phyloP scores from a whole-genome alignment of 148 eudicot species.

The Talinum fruticosum region DNA sequence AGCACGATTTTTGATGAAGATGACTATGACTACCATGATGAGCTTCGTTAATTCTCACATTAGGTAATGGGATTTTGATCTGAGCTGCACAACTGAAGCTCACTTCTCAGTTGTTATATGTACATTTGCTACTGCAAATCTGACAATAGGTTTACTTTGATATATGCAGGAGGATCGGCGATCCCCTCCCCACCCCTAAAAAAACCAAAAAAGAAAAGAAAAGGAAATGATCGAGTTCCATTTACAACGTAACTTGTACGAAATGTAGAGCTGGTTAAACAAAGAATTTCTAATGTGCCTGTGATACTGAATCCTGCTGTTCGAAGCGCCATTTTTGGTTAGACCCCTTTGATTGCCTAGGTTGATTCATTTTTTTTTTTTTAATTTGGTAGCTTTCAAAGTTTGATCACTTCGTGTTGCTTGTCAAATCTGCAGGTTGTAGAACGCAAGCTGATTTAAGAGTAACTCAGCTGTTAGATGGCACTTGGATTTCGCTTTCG shows the following conservation, averaged over 20 bases:
- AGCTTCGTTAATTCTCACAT: conserved; percentile 60
- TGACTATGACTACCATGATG: conserved; percentile 79
- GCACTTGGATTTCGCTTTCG: not conserved
- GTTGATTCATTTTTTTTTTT: conserved; percentile 4
- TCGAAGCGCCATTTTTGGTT: conserved; percentile 4
- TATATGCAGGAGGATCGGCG: conserved; percentile 9
- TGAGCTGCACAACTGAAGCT: not conserved
- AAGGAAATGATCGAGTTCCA: not conserved
- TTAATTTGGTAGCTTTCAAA: not conserved
- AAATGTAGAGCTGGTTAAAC: conserved; percentile 19
- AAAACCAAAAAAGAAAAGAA: not conserved
- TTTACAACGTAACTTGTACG: conserved; percentile 11
- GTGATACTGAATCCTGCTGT: not conserved
- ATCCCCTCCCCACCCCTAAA: not conserved
- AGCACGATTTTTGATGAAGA: conserved; percentile 79
- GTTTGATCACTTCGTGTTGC: not conserved
- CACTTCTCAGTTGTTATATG: not conserved
- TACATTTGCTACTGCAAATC: not conserved
- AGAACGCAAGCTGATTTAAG: conserved; percentile 13
- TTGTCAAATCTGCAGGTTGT: conserved; percentile 18
- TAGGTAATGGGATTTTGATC: conserved; percentile 16
- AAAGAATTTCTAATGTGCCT: conserved; percentile 8
- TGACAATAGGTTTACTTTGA: not conserved
- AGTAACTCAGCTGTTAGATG: not conserved
- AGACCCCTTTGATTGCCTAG: not conserved